Base-by-base conservation (phyloP, 169 alveolate genomes). In the Eimeria zaria region DNA sequence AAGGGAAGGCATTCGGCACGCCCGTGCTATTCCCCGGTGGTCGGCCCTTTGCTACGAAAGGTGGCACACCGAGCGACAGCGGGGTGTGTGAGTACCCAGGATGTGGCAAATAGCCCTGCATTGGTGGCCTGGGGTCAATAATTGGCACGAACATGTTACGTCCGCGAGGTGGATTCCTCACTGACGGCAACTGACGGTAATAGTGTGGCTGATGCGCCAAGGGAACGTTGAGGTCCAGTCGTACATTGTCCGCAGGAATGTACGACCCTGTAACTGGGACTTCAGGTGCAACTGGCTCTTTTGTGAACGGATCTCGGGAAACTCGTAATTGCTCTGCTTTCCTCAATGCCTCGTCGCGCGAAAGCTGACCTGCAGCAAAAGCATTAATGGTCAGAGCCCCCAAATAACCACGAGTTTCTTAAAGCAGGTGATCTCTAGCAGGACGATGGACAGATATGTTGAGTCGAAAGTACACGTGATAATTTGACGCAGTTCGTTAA, bases 171-270 rank as follows among this genome's bases (percentile, higher is more conserved):
- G 78, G 93, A 18, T 87, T 87, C 69, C 90, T 94, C 44, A 83
- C 96, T 55, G 96, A 93, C 41, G 96, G 96, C 76, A 93, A 55
- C 80, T 93, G 94, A 14, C 96, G 81, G 48, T 93, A 93, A 89
- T 93, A 93, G 89, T 93, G 51, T 80, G 96, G 96, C 94, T 93
- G 96, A 33, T 80, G 73, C 4, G 96, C 96, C 62, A 93, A 39
- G 4, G 96, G 96, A n/a, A 64, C 94, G 51, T 84, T 69, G 36
- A 58, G 83, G 53, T 81, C 88, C 67, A 93, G 24, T 6, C 93
- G 81, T 24, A n/a, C 93, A 60, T 60, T 36, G 60, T 87, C 93
- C 14, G 64, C 11, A 24, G 46, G 8, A 24, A 67, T 2, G 93
- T 58, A 60, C 41, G 71, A 11, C 44, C 81, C 81, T 60, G 93